Base-by-base conservation (phyloP, 257 asterid species). In the Haberlea rhodopensis region DNA sequence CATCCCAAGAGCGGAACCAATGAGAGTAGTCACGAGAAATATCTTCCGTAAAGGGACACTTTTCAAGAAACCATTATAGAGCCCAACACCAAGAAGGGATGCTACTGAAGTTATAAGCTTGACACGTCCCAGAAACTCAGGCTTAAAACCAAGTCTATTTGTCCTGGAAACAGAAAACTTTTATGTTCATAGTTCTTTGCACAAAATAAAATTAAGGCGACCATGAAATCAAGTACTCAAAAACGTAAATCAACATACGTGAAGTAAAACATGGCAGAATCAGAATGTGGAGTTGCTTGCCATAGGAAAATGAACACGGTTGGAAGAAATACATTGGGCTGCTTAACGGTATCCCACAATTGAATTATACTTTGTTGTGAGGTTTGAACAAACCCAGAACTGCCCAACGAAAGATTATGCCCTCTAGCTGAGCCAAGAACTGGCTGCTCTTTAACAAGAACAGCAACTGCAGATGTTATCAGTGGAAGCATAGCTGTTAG, bases 251-350 rank as follows among this genome's bases (percentile, higher is more conserved):
- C 54, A 25, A 75, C 99, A 19, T 86, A 90, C 97, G 85, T 94
- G 89, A 90, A 94, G 78, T 82, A 94, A 75, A 94, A 94, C 99
- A 90, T 87, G 65, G 97, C 99, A 43, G 97, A 85, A 70, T 90
- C 99, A 16, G 99, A 94, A 10, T 90, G 96, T 5, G 99, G 99
- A 5, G 97, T 94, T 59, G 95, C 87, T 80, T 92, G 97, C 97
- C 97, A 92, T 15, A 89, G 81, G 78, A 92, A 92, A 53, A 92
- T 83, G 72, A 92, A 92, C 32, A 92, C 49, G n/a, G 99, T 90
- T 21, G 99, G 99, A 71, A 90, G 94, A 71, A 94, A 74, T 31
- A 94, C 95, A 23, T 75, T 83, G 61, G 95, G 97, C 65, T 84
- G 85, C 78, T 76, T 94, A 52, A 94, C 83, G 49, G 99, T 82